Evolutionary conservation across 1,284 basidiomycete species (phyloP), one percentile per base, ranked within the genome.

Genomic region (Omphalotus olearius): DNA sequence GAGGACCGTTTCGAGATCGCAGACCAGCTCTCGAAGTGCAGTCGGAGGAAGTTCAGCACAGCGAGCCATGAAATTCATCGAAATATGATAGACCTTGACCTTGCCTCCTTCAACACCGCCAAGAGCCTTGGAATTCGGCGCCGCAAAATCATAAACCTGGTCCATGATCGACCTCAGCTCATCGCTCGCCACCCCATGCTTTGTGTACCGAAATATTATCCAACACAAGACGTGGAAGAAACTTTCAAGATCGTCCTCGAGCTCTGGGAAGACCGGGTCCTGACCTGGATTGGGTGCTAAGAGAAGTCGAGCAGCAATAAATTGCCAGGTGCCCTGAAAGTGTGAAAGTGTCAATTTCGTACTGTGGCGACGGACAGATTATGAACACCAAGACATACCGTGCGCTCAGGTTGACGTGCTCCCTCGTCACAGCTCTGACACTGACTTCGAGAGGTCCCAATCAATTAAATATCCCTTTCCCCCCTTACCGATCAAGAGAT

Each of bases 271-370:
- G 14, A 45, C 18, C 3, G 20, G 4, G 23, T 45, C 30, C 25
- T 41, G 14, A 3, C 5, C 6, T 9, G n/a, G 26, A n/a, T n/a
- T n/a, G 26, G 43, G 17, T 16, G 23, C 6, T 33, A 51, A 44
- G 26, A 28, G 4, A 4, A 51, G 14, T 20, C 26, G 43, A 13
- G 30, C 44, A 2, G 50, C 45, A 6, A 38, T 46, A 20, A 51
- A 51, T 30, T 51, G 43, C 50, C 50, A 51, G 3, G 50, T 51
- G 1, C 50, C 50, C 44, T 51, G 35, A 1, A 25, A 9, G 39
- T 4, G 20, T 25, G 5, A 45, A 18, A 17, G 35, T 38, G 30
- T 23, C 10, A 33, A 44, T 23, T 16, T 13, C 25, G 17, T 28
- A 28, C 10, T 4, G 4, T 10, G 26, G 26, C 4, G 26, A 5